Conservation (phyloP, 2,329 filamentous ascomycete species). For the Fusarium papillatum region DNA sequence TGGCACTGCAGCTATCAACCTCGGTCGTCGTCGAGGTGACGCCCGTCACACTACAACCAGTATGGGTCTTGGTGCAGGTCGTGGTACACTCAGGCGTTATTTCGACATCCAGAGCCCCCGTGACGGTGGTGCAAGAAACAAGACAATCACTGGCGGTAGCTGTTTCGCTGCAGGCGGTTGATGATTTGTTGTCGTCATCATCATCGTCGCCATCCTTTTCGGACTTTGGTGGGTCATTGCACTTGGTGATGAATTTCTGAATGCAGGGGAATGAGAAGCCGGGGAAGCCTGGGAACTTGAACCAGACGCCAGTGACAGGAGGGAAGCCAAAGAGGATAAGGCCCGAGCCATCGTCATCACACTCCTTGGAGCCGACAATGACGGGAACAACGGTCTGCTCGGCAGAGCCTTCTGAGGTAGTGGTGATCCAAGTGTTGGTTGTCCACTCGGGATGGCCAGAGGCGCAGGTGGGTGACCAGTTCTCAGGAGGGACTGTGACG, state of each 20-base stretch:
- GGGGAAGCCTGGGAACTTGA: not conserved
- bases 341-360: constrained; percentile 20
- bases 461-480: not conserved
- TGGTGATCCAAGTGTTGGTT: constrained; percentile 36
- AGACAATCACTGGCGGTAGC: constrained; percentile 1
- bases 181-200: not conserved
- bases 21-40: not conserved
- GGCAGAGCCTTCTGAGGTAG: constrained; percentile 13
- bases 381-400: constrained; percentile 31
- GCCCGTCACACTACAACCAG: not conserved
- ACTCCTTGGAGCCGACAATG: constrained; percentile 17
- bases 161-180: not conserved
- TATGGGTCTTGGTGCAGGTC: not conserved
- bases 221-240: not conserved
- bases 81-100: not conserved
- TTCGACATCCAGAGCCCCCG: not conserved
- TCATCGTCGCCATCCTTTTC: not conserved
- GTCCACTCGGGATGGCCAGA: constrained; percentile 24
- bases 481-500: not conserved
- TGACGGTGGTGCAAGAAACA: not conserved
- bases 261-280: not conserved
- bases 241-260: not conserved
- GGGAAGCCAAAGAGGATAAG: constrained; percentile 29
- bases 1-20: not conserved
- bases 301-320: not conserved